phyloP scores from a whole-genome alignment of 2,329 filamentous ascomycete species.

The Diaporthe sp. region DNA sequence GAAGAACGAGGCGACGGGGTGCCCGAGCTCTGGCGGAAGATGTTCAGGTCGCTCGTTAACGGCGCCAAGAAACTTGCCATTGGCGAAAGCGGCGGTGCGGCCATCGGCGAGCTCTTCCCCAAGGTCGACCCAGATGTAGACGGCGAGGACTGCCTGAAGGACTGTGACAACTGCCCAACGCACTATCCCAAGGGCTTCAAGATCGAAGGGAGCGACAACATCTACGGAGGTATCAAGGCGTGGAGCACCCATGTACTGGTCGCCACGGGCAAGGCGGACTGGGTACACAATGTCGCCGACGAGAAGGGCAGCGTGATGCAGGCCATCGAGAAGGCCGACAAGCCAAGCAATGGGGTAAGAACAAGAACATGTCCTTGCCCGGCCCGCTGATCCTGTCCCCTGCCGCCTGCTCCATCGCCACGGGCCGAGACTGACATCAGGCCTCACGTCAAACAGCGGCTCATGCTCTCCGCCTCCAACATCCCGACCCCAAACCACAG shows the following conservation, averaged over 20 bases:
- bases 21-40: background rate
- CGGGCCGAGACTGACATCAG: conserved; percentile 1
- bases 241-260: conserved; percentile 93
- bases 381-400: background rate
- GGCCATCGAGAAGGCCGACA: conserved; percentile 69
- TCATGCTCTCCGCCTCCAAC: conserved; percentile 94
- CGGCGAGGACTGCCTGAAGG: conserved; percentile 88
- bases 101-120: conserved; percentile 70
- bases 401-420: background rate
- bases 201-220: conserved; percentile 79
- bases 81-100: conserved; percentile 40
- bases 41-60: conserved; percentile 52
- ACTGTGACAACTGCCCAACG: conserved; percentile 85
- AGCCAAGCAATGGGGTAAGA: conserved; percentile 76
- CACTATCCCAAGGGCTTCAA: conserved; percentile 78
- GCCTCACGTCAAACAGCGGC: conserved; percentile 60
- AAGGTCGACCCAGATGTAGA: conserved; percentile 80
- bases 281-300: conserved; percentile 88
- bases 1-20: background rate
- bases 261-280: conserved; percentile 95
- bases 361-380: background rate
- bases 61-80: conserved; percentile 49
- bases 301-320: conserved; percentile 89
- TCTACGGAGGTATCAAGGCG: conserved; percentile 87
- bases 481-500: conserved; percentile 81